Conservation (phyloP, 2,329 filamentous ascomycete genomes). For the Fusarium gaditjirri region DNA sequence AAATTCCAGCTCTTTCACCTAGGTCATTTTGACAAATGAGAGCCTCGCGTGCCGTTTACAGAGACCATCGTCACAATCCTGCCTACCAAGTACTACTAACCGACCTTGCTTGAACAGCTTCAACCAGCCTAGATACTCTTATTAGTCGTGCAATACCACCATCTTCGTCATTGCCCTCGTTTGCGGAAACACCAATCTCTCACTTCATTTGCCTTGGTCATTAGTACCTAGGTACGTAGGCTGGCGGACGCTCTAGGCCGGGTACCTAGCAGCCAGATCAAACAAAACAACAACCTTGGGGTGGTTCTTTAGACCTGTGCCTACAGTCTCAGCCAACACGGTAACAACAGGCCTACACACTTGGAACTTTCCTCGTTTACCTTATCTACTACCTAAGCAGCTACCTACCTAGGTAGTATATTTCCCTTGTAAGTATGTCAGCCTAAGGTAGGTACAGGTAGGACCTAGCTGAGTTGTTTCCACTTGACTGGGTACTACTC, state of each 20-base stretch:
- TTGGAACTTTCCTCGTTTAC: background rate
- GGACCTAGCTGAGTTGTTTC: background rate
- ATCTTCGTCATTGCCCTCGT: constrained; percentile 8
- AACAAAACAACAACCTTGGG: background rate
- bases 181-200: background rate
- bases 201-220: background rate
- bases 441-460: background rate
- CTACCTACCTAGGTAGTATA: no score
- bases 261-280: background rate
- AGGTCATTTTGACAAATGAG: background rate
- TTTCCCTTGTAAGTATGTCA: background rate
- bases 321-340: background rate
- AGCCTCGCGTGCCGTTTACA: background rate
- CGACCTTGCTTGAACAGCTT: constrained; percentile 1
- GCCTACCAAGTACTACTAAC: no score
- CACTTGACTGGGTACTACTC: background rate
- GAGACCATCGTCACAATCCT: constrained; percentile 6
- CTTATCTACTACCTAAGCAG: no score
- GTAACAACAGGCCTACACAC: background rate
- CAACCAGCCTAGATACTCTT: background rate
- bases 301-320: background rate
- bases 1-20: constrained; percentile 24
- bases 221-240: no score
- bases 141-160: background rate
- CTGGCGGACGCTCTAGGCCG: background rate